phyloP scores from a whole-genome alignment of 169 alveolate genomes.

The Miamiensis avidus region DNA sequence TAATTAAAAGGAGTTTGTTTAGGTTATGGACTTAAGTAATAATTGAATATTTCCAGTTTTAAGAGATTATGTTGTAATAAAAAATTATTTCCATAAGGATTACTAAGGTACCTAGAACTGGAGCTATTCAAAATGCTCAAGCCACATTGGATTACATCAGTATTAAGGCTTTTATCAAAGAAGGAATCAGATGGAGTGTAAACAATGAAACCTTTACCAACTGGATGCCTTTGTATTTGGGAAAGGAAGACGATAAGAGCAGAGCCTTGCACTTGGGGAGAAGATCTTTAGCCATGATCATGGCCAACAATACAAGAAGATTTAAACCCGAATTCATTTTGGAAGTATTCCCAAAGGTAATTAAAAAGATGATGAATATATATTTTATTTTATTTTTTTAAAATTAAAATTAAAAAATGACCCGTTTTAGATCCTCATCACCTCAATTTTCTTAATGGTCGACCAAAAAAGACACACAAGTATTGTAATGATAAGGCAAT shows the following conservation, averaged over 20 bases:
- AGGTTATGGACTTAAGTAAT: slow-evolving; percentile 74
- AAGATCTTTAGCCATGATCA: slow-evolving; percentile 69
- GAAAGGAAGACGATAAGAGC: slow-evolving; percentile 60
- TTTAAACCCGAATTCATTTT: slow-evolving; percentile 60
- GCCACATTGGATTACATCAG: slow-evolving; percentile 76
- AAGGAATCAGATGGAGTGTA: slow-evolving; percentile 52
- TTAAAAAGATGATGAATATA: no score
- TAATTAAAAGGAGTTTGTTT: slow-evolving; percentile 45
- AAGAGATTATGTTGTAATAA: no score
- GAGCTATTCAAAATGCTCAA: slow-evolving; percentile 66
- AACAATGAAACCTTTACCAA: slow-evolving; percentile 66
- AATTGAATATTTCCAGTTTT: no score
- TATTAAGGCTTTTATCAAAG: slow-evolving; percentile 74
- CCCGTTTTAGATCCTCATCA: no score
- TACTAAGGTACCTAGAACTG: slow-evolving; percentile 78
- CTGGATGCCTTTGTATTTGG: slow-evolving; percentile 81
- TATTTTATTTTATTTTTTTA: no score
- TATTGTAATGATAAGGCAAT: slow-evolving; percentile 58
- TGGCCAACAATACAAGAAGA: slow-evolving; percentile 71
- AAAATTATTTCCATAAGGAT: no score
- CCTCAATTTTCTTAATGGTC: slow-evolving; percentile 62
- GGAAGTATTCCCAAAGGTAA: slow-evolving; percentile 75
- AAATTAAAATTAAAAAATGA: no score
- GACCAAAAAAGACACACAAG: slow-evolving; percentile 71
- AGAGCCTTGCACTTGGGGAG: slow-evolving; percentile 55